Evolutionary conservation across 176 grass and related monocot species (phyloP).

Genomic region (Stipa capillata): DNA sequence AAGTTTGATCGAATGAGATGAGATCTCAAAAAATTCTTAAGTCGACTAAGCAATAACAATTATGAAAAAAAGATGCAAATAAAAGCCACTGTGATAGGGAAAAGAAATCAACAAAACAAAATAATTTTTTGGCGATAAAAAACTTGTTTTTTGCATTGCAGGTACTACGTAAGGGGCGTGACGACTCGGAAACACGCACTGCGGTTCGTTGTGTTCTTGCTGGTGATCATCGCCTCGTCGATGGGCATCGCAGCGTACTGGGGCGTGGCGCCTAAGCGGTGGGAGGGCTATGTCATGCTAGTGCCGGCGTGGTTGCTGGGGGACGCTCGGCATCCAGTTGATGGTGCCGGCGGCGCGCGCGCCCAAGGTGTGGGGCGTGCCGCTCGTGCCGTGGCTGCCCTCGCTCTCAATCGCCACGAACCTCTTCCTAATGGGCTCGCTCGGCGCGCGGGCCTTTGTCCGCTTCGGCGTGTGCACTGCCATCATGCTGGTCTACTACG

Average conservation of each 20-base stretch:
- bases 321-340: slow-evolving; percentile 60
- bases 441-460: slow-evolving; percentile 53
- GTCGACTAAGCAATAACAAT: no score
- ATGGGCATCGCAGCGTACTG: slow-evolving; percentile 56
- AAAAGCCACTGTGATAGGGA: no score
- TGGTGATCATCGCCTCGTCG: slow-evolving; percentile 40
- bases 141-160: neutral
- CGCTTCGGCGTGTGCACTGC: slow-evolving; percentile 58
- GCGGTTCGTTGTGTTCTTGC: slow-evolving; percentile 31
- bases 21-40: no score
- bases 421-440: slow-evolving; percentile 85
- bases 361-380: slow-evolving; percentile 81
- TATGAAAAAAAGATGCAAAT: no score
- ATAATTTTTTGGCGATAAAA: no score
- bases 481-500: slow-evolving; percentile 73
- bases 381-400: no score
- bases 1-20: no score
- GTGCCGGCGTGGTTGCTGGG: slow-evolving; percentile 51
- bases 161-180: slow-evolving; percentile 55
- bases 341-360: slow-evolving; percentile 36
- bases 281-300: slow-evolving; percentile 43
- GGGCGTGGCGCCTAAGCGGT: slow-evolving; percentile 39
- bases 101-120: neutral
- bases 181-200: slow-evolving; percentile 17
- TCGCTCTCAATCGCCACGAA: slow-evolving; percentile 83